A percentile compares a stretch with the other conserved stretches of the same genome.
Conservation (phyloP, 768 basidiomycete genomes). For the Sporobolomyces phaffii region DNA sequence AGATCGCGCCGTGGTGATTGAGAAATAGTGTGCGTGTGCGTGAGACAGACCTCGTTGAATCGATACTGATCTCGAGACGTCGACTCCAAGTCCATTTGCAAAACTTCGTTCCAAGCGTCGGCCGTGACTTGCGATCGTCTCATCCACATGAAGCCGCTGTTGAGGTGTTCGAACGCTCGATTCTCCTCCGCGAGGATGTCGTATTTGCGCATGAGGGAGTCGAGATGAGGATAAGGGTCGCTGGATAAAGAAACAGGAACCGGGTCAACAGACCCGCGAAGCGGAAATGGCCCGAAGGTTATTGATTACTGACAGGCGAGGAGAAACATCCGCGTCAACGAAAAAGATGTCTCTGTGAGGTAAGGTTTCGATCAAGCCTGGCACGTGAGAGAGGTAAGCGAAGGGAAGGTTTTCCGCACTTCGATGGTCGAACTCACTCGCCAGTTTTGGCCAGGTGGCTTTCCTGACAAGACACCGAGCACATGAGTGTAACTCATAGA, state of each 20-base stretch:
- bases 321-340: constrained; percentile 28
- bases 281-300: not conserved
- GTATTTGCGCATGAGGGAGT: constrained; percentile 5
- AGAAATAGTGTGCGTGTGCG: no score
- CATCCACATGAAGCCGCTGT: constrained; percentile 30
- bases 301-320: constrained; percentile 3
- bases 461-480: not conserved
- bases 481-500: not conserved
- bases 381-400: not conserved
- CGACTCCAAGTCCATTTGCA: constrained; percentile 8
- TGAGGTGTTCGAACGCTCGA: constrained; percentile 20
- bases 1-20: no score
- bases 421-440: constrained; percentile 1
- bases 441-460: constrained; percentile 34
- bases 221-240: constrained; percentile 26
- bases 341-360: constrained; percentile 28
- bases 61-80: constrained; percentile 16
- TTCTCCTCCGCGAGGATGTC: constrained; percentile 30
- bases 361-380: constrained; percentile 29
- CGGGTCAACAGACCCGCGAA: no score
- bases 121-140: not conserved
- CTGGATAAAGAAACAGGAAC: not conserved
- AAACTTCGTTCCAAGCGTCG: constrained; percentile 22
- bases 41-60: no score
- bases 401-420: no score